Percentiles rank a stretch among this genome's conserved stretches.
Conservation (phyloP, 75 land plant species). For the Chamaecyparis obtusa region DNA sequence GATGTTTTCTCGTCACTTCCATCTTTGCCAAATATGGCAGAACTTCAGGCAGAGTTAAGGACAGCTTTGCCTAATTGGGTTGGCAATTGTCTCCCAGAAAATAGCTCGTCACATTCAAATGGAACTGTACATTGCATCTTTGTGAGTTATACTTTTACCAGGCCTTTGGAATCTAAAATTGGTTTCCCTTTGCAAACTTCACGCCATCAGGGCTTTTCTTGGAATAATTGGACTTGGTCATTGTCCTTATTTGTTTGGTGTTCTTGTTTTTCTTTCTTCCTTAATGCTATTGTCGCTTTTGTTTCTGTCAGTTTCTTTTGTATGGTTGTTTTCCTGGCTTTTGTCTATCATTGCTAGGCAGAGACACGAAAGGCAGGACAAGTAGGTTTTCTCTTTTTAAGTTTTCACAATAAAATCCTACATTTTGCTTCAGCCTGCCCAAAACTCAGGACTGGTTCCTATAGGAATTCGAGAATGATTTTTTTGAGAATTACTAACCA, state of each 20-base stretch:
- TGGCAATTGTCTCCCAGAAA: constrained; percentile 11
- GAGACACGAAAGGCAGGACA: neutral
- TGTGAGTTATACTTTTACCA: neutral
- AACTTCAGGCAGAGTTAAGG: constrained; percentile 5
- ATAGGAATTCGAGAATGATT: neutral
- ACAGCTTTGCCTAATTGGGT: constrained; percentile 11
- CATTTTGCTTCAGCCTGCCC: neutral
- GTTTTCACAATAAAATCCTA: neutral
- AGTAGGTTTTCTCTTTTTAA: neutral
- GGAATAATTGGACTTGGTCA: neutral
- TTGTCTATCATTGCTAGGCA: neutral
- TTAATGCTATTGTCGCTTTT: neutral
- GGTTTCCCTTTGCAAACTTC: neutral
- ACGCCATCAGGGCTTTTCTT: neutral
- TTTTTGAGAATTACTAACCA: no score
- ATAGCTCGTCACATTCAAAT: neutral
- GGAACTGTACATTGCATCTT: constrained; percentile 11
- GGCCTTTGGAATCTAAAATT: neutral
- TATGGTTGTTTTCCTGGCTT: neutral
- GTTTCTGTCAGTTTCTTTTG: neutral
- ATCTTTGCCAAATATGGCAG: constrained; percentile 11
- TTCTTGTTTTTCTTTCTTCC: neutral
- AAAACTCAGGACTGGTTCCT: neutral
- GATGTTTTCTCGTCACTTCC: neutral
- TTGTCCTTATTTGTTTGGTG: neutral